These are phyloP conservation scores for Marasmius tenuissimus DNA, from an alignment of 1,284 basidiomycete species.

Conservation along the genomic window DNA sequence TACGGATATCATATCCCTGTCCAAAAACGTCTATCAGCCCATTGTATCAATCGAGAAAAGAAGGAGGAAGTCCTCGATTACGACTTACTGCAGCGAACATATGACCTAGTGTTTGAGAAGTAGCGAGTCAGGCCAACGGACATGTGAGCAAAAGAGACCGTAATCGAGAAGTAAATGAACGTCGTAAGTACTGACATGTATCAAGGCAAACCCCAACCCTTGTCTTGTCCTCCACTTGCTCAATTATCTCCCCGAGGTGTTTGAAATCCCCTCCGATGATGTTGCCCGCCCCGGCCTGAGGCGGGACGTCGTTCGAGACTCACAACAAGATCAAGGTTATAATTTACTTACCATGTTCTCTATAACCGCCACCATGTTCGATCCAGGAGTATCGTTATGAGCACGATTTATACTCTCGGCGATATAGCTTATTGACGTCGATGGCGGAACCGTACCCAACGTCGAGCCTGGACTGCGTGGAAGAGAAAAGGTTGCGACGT, in stretches of 20 bases:
- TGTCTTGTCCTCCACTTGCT: constrained; percentile 70
- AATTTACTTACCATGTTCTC: constrained; percentile 76
- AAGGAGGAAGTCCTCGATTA: background rate
- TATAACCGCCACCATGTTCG: constrained; percentile 65
- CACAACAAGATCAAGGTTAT: background rate
- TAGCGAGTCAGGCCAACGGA: background rate
- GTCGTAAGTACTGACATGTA: constrained; percentile 58
- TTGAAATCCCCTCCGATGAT: constrained; percentile 74
- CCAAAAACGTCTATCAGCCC: background rate
- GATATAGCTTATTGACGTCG: constrained; percentile 65
- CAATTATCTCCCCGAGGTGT: constrained; percentile 72
- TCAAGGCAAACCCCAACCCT: constrained; percentile 85
- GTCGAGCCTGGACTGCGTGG: constrained; percentile 74
- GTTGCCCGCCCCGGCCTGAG: constrained; percentile 78
- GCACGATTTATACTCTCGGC: constrained; percentile 78
- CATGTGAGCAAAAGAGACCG: background rate
- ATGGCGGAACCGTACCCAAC: constrained; percentile 63
- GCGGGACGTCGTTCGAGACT: background rate
- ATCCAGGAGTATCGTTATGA: constrained; percentile 58
- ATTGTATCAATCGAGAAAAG: background rate
- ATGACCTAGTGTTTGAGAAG: constrained; percentile 52
- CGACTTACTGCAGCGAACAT: constrained; percentile 71
- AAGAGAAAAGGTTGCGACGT: background rate
- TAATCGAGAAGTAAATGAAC: background rate
- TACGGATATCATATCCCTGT: constrained; percentile 80